A percentile compares a stretch with the other conserved stretches of the same genome.
These are phyloP conservation scores for Neurospora sp. DNA, from an alignment of 495 filamentous ascomycete genomes.

Conservation along the genomic window DNA sequence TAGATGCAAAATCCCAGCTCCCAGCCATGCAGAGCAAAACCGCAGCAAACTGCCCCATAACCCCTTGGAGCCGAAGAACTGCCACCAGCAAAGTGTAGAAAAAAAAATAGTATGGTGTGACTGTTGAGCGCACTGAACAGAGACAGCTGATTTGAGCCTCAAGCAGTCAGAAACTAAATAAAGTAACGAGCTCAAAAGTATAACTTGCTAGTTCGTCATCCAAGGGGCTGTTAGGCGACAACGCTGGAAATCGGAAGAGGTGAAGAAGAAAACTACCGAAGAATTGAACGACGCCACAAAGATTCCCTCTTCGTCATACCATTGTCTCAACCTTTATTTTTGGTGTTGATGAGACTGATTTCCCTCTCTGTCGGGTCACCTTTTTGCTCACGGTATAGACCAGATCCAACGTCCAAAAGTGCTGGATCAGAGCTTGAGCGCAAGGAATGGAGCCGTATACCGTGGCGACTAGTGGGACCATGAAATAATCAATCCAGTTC, in stretches of 20 bases:
- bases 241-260: slow-evolving; percentile 4
- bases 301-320: slow-evolving; percentile 22
- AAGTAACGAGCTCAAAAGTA: background rate
- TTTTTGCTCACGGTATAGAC: slow-evolving; percentile 62
- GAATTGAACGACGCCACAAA: background rate
- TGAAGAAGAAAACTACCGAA: background rate
- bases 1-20: slow-evolving; percentile 44
- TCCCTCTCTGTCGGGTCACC: slow-evolving; percentile 37
- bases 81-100: slow-evolving; percentile 3
- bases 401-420: slow-evolving; percentile 56
- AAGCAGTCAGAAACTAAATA: background rate
- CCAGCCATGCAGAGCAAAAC: slow-evolving; percentile 46
- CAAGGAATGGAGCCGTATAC: slow-evolving; percentile 53
- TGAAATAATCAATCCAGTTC: slow-evolving; percentile 45
- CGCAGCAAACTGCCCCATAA: slow-evolving; percentile 25
- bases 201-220: background rate
- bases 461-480: slow-evolving; percentile 51
- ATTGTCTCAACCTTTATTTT: slow-evolving; percentile 24
- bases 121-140: background rate
- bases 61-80: slow-evolving; percentile 16
- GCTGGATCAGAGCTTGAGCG: slow-evolving; percentile 51
- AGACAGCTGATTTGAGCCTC: slow-evolving; percentile 2
- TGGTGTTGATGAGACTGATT: slow-evolving; percentile 17
- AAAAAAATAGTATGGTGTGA: background rate
- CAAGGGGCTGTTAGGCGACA: slow-evolving; percentile 2